Evolutionary conservation across 768 basidiomycete species (phyloP).

Genomic region (Cystofilobasidium bisporidii): DNA sequence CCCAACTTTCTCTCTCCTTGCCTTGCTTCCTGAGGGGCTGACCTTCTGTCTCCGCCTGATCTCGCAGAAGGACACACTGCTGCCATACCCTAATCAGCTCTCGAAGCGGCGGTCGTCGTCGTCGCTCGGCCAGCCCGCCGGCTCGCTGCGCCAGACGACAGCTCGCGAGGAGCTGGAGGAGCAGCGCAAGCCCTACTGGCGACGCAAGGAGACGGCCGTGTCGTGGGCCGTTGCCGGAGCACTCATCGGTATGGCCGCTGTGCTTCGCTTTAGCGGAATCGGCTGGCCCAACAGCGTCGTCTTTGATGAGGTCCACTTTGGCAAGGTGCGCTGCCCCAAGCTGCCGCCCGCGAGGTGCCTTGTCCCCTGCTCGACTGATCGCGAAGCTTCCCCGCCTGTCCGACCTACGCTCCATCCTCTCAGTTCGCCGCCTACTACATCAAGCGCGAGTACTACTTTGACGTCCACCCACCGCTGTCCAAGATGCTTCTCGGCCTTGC

Average conservation of each 20-base stretch:
- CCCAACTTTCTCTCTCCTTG: background rate
- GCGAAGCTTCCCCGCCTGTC: too few species aligned
- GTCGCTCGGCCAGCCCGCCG: background rate
- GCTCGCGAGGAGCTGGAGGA: conserved; percentile 21
- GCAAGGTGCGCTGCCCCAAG: conserved; percentile 48
- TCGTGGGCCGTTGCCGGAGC: conserved; percentile 22
- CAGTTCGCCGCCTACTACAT: conserved; percentile 88
- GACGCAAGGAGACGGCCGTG: conserved; percentile 16
- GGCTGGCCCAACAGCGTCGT: conserved; percentile 36
- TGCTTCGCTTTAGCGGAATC: conserved; percentile 35
- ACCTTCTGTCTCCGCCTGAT: background rate
- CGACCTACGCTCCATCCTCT: background rate
- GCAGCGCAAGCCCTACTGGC: conserved; percentile 12
- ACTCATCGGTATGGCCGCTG: conserved; percentile 25
- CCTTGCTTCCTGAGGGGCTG: too few species aligned
- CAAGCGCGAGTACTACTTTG: conserved; percentile 89
- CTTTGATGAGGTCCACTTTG: conserved; percentile 97
- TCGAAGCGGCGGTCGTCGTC: background rate
- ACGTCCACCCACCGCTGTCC: conserved; percentile 95
- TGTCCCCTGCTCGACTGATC: too few species aligned
- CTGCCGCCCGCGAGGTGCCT: background rate
- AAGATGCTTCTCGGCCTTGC: conserved; percentile 88
- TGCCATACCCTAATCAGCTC: conserved; percentile 5
- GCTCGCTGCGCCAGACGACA: background rate
- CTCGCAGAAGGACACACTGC: background rate